Evolutionary conservation across 106 monocot species (phyloP), one percentile per base, ranked within the genome.

Genomic region (Gastrodia elata): DNA sequence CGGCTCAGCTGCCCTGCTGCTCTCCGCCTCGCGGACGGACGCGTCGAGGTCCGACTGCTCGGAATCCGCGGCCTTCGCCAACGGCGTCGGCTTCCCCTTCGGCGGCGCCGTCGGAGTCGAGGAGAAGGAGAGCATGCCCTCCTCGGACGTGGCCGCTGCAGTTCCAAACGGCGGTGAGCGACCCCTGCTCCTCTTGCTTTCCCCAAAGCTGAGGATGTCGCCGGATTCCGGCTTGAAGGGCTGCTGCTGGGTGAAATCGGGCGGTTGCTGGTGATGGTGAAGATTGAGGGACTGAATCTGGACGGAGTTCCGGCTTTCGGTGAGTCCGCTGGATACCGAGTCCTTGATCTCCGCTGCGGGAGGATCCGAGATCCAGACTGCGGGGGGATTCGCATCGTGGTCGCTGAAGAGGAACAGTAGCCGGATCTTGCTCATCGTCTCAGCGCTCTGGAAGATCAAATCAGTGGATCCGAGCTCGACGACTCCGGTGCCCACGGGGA

Each of bases 1-100:
- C 2, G 86, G 80, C 64, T 83, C 87, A 0, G 71, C 81, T 16
- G 75, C 79, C 39, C 74, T 67, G 70, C 80, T 83, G 72, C 85
- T 87, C 80, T 92, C 87, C 49, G 78, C 91, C 74, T 91, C 94
- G 7, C 87, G 72, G 7, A 82, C 75, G 0, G 94, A 94, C 0
- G 91, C 94, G 22, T 89, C 94, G 35, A 94, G 61, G 42, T 94
- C 94, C 0, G 94, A 94, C n/a, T 91, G 86, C 42, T 91, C 89
- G 7, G 91, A 91, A 27, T 91, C 80, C n/a, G n/a, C 67, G 16
- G 72, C n/a, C n/a, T n/a, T n/a, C n/a, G n/a, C n/a, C n/a, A n/a
- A n/a, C 69, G 8, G 74, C 79, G 6, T 59, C 57, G 35, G 68
- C 38, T n/a, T 67, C 73, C 34, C 27, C 78, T 5, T 72, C 15